Evolutionary conservation across 75 land plant genomes (phyloP), one percentile per base, ranked within the genome.

Genomic region (Larix kaempferi): DNA sequence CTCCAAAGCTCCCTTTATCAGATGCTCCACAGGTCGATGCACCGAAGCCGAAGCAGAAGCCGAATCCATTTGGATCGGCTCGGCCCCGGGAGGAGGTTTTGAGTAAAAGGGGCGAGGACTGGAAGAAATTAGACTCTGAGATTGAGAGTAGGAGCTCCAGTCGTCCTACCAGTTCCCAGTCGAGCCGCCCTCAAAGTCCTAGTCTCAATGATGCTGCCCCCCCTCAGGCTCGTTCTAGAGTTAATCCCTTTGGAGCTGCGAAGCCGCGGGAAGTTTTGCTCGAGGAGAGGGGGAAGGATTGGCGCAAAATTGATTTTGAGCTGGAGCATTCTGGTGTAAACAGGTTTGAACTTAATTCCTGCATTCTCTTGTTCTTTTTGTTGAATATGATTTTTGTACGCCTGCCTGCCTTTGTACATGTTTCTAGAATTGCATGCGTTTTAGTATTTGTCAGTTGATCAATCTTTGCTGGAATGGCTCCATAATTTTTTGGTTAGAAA

Each of bases 181-280:
- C 93, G 3, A 93, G 93, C 57, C 78, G 93, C 82, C 94, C 92
- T 13, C 54, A 49, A 49, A 49, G 54, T 49, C 54, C 54, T 39
- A 39, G 5, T 49, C 54, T 11, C 54, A 49, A 2, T 49, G 54
- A 49, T 49, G 54, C 12, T 49, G 12, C 56, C 6, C 61, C 26
- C 19, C 27, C 57, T 16, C 8, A 85, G 78, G 84, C 88, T 5
- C 71, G 87, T 76, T 87, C 88, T 0, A 91, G 87, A 49, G 76
- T 88, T n/a, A 93, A 95, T 64, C 98, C 96, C 2, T 95, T 95
- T 81, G 98, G 98, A 2, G 89, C 87, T 75, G 96, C 96, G 0
- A 91, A 88, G 76, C 96, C 98, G 49, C 77, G 98, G 73, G 98
- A 95, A 73, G 88, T 88, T 76, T 65, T 91, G 71, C 74, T 95